These are phyloP conservation scores for Nymphaea thermarum DNA, from an alignment of 164 flowering plant genomes.

Conservation along the genomic window DNA sequence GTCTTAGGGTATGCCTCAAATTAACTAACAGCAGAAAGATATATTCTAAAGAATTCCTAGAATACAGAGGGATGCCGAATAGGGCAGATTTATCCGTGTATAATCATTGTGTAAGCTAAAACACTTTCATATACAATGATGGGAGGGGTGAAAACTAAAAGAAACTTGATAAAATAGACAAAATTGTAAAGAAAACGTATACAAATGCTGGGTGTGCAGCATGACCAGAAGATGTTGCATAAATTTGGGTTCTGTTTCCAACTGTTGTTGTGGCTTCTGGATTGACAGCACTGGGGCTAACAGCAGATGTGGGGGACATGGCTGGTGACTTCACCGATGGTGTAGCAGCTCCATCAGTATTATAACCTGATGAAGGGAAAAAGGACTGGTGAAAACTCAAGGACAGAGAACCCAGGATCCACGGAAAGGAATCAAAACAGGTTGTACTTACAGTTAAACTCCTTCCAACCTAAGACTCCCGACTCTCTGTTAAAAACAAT, in stretches of 20 bases:
- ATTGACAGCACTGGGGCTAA: conserved; percentile 10
- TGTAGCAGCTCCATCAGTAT: conserved; percentile 11
- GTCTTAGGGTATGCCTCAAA: too few species aligned
- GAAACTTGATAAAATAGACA: background rate
- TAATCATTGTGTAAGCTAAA: background rate
- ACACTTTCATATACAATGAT: background rate
- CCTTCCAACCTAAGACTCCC: conserved; percentile 65
- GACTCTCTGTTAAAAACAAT: conserved; percentile 71
- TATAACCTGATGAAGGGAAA: conserved; percentile 23
- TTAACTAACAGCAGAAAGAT: background rate
- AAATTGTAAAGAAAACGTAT: too few species aligned
- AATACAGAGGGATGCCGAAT: background rate
- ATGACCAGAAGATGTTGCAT: conserved; percentile 11
- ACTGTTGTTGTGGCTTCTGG: conserved; percentile 25
- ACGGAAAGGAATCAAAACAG: background rate
- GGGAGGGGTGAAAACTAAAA: background rate
- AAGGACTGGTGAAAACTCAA: background rate
- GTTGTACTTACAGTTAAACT: conserved; percentile 54
- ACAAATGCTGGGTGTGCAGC: background rate
- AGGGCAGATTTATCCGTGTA: background rate
- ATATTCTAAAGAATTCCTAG: background rate
- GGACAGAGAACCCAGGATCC: background rate
- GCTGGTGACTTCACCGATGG: conserved; percentile 14
- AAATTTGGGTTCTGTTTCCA: conserved; percentile 9
- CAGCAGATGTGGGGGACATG: conserved; percentile 22